Evolutionary conservation across 2,329 filamentous ascomycete genomes (phyloP), one percentile per base, ranked within the genome.

Genomic region (Neocucurbitaria cava): DNA sequence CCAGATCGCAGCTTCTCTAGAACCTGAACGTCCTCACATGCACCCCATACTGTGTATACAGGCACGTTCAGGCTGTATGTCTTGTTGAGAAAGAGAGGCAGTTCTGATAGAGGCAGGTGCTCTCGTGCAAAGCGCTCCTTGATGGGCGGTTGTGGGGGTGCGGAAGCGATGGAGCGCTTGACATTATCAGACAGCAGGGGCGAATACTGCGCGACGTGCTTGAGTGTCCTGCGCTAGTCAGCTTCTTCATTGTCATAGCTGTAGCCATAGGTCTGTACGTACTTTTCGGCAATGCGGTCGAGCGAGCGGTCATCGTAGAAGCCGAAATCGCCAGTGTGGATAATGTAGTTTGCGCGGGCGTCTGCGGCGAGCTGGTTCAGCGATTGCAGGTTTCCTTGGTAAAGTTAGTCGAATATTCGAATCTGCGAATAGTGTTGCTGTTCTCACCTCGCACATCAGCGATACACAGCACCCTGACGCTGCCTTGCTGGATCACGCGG

Each of bases 41-140:
- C 95, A 74, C 95, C 95, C 95, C 95, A 99, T 33, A 99, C 95
- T 36, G 95, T 99, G 80, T 97, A 98, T 52, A 99, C 95, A 0
- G 95, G 95, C 53, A 99, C 90, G 58, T 99, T 93, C 53, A 99
- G 87, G 73, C 92, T 96, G 71, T 96, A 84, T 64, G 90, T 89
- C 76, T 93, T 93, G 77, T 87, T 90, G 62, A 99, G 85, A 67
- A 99, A 92, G 69, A 91, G 86, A 21, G 94, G 86, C 31, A 99
- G 87, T 80, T 99, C 93, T 53, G 95, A 99, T 48, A 99, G 88
- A 52, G 92, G 92, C 24, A 97, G 87, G 61, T 96, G 90, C 70
- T 88, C 87, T 20, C 92, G 84, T 9, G 86, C 81, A 76, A 96
- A 96, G 66, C 92, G 89, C 58, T 89, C 85, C 81, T 97, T 97